Conservation (phyloP, 164 flowering plant species). For the Euptelea pleiosperma region DNA sequence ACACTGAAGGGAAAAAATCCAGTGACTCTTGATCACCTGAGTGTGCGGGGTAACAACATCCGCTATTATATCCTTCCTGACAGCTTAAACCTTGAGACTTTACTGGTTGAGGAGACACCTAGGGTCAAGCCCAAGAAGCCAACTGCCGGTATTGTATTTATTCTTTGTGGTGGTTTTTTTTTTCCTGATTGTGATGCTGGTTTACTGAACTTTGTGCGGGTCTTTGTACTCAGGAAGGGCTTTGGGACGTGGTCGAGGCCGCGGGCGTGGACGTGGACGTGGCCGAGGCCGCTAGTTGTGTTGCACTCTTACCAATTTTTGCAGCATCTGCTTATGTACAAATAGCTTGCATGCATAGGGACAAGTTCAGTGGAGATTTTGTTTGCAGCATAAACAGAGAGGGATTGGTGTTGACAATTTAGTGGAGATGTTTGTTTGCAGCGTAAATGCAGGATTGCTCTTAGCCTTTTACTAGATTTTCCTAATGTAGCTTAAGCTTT, state of each 20-base stretch:
- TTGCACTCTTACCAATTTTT: conserved; percentile 11
- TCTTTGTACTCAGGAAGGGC: conserved; percentile 49
- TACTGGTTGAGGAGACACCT: conserved; percentile 87
- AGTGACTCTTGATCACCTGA: conserved; percentile 77
- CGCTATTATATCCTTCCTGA: conserved; percentile 89
- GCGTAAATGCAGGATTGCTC: too few species aligned
- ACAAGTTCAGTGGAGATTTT: neutral
- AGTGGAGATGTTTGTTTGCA: too few species aligned
- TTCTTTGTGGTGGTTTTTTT: neutral
- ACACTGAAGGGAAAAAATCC: conserved; percentile 86
- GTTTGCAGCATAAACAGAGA: neutral
- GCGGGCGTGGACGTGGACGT: conserved; percentile 94
- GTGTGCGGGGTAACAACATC: conserved; percentile 89
- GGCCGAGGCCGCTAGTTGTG: conserved; percentile 70
- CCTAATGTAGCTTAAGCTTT: too few species aligned
- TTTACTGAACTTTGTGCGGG: neutral
- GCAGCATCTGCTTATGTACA: conserved; percentile 13
- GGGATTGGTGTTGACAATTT: neutral
- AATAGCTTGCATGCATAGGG: conserved; percentile 11
- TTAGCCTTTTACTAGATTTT: too few species aligned
- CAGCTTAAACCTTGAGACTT: conserved; percentile 85
- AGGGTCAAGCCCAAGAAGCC: conserved; percentile 93
- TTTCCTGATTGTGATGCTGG: neutral
- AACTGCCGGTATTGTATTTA: conserved; percentile 54
- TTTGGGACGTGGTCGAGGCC: conserved; percentile 85